Evolutionary conservation across 1,284 basidiomycete species (phyloP), one percentile per base, ranked within the genome.

Genomic region (Ceratobasidium sp.): DNA sequence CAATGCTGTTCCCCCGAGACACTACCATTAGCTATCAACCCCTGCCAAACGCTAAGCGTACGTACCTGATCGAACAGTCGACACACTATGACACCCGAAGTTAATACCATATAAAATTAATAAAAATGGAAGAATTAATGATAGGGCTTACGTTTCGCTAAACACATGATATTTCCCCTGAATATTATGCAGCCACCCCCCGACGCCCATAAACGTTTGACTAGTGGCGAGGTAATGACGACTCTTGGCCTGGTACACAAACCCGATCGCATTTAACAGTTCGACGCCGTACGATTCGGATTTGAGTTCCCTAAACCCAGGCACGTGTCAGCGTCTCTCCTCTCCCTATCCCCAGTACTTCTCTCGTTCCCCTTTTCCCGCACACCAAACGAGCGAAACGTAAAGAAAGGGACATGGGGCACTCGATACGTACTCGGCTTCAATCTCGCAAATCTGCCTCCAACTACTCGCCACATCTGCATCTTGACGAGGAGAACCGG

Each of bases 201-300:
- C 93, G 14, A 95, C 90, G 47, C 94, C 94, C 53, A 94, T 87
- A 77, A 94, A 88, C 0, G 91, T 90, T 78, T 93, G 90, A 72
- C 89, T 91, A 19, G 93, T 91, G 0, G 95, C 95, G 9, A 94
- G 86, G 79, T 90, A 90, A 64, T 95, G 93, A 79, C 80, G 82
- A 57, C 75, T 80, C 82, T 97, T 98, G 27, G 91, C 87, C 69
- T 87, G 84, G 81, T 99, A 99, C 4, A 95, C 93, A 78, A 94
- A 93, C 0, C 98, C 97, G 76, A 99, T 92, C 0, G 96, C 89
- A 75, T 99, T 92, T 22, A 99, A 85, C 9, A 99, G 87, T 76
- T 99, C 98, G 19, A 93, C 89, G 53, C 97, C 97, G 79, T 98
- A 99, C 7, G 93, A 96, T 82, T 99, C 97, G 51, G 90, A 87